Evolutionary conservation across 371 early-diverging fungal species (phyloP).

Genomic region (Mortierella sp.): DNA sequence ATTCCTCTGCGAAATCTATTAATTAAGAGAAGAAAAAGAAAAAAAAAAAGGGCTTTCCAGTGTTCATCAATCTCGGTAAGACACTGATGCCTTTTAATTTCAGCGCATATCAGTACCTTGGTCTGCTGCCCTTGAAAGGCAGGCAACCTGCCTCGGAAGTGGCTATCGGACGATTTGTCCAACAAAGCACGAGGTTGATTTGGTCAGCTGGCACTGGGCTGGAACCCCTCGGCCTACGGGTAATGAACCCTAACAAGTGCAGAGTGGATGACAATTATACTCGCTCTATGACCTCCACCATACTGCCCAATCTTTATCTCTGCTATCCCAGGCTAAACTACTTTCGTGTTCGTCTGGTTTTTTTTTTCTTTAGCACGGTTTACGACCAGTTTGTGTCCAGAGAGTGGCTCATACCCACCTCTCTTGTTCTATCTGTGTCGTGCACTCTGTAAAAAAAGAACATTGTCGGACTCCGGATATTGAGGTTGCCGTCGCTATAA

Average conservation of each 20-base stretch:
- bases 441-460: neutral
- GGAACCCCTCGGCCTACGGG: no score
- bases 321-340: slow-evolving; percentile 3
- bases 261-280: neutral
- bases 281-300: neutral
- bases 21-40: no score
- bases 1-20: no score
- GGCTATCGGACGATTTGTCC: no score
- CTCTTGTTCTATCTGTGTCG: neutral
- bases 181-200: neutral
- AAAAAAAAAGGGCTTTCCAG: neutral
- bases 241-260: no score
- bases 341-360: slow-evolving; percentile 5
- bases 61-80: neutral
- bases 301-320: neutral
- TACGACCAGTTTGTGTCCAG: neutral
- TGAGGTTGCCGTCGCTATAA: neutral
- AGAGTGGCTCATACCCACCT: slow-evolving; percentile 1
- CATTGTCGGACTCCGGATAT: neutral
- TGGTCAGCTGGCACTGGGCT: no score
- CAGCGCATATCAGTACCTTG: neutral
- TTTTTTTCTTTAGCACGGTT: neutral
- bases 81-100: neutral
- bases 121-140: no score
- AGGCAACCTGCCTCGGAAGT: no score